These are phyloP conservation scores for Dactylellina drechsleri DNA, from an alignment of 2,329 filamentous ascomycete genomes.

Conservation along the genomic window DNA sequence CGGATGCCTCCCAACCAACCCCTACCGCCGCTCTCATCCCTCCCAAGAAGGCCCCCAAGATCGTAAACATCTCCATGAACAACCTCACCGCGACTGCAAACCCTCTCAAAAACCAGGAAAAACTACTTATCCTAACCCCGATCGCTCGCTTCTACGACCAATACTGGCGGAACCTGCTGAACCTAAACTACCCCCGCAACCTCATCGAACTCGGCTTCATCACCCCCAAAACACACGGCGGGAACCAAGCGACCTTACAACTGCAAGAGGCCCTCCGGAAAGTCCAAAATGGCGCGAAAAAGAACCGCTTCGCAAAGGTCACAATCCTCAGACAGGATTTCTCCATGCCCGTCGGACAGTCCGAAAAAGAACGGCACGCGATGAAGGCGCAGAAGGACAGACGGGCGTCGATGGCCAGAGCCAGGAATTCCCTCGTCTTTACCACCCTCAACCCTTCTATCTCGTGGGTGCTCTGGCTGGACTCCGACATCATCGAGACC, in stretches of 20 bases:
- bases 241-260: conserved; percentile 83
- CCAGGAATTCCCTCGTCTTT: conserved; percentile 92
- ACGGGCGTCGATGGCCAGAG: conserved; percentile 88
- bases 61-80: conserved; percentile 93
- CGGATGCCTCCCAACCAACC: conserved; percentile 73
- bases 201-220: conserved; percentile 96
- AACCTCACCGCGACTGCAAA: conserved; percentile 84
- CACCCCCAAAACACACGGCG: conserved; percentile 90
- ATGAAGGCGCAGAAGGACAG: conserved; percentile 87
- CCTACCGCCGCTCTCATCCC: conserved; percentile 78
- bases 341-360: conserved; percentile 80
- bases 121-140: conserved; percentile 89
- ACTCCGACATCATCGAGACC: conserved; percentile 90
- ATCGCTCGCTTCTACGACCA: conserved; percentile 91
- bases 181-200: conserved; percentile 88
- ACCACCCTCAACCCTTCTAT: conserved; percentile 90
- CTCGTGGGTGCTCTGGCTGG: conserved; percentile 97
- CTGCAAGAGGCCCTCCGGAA: conserved; percentile 85
- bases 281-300: conserved; percentile 83
- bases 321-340: conserved; percentile 96
- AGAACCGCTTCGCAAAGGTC: conserved; percentile 87
- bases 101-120: conserved; percentile 82
- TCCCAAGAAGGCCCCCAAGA: conserved; percentile 82
- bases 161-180: conserved; percentile 94
- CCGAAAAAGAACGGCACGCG: conserved; percentile 89